phyloP scores from a whole-genome alignment of 768 basidiomycete genomes.

The Leccinum longicurvipes region DNA sequence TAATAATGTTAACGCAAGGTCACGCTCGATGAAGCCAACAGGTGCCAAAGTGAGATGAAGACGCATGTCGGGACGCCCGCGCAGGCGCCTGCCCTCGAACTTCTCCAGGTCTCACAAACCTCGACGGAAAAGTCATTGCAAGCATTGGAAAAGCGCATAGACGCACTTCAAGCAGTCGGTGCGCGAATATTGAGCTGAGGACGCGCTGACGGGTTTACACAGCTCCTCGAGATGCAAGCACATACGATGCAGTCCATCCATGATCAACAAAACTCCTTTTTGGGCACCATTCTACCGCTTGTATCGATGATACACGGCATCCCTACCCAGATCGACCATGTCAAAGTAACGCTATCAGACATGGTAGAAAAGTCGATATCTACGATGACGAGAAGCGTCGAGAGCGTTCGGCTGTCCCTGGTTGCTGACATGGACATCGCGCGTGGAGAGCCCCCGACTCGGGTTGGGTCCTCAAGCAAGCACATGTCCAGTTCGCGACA shows the following conservation, averaged over 20 bases:
- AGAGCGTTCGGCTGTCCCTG: constrained; percentile 12
- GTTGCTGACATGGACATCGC: constrained; percentile 6
- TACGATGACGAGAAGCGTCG: constrained; percentile 13
- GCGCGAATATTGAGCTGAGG: neutral
- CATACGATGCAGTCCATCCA: constrained; percentile 59
- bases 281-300: constrained; percentile 55
- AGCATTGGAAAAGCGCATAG: constrained; percentile 51
- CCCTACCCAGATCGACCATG: constrained; percentile 47
- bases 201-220: constrained; percentile 30
- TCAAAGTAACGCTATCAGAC: constrained; percentile 18
- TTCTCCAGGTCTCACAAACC: constrained; percentile 38
- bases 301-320: constrained; percentile 59
- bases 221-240: constrained; percentile 48
- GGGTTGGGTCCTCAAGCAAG: neutral
- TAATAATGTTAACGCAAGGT: neutral
- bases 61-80: constrained; percentile 55
- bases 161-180: constrained; percentile 51
- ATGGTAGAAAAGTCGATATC: constrained; percentile 18
- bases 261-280: constrained; percentile 23
- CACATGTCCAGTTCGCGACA: neutral
- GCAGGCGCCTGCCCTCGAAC: constrained; percentile 41
- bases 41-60: constrained; percentile 60
- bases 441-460: constrained; percentile 2
- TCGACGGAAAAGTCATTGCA: constrained; percentile 40
- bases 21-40: constrained; percentile 44